phyloP scores from a whole-genome alignment of 2,329 filamentous ascomycete genomes.

The Chrysoporthe puriensis region DNA sequence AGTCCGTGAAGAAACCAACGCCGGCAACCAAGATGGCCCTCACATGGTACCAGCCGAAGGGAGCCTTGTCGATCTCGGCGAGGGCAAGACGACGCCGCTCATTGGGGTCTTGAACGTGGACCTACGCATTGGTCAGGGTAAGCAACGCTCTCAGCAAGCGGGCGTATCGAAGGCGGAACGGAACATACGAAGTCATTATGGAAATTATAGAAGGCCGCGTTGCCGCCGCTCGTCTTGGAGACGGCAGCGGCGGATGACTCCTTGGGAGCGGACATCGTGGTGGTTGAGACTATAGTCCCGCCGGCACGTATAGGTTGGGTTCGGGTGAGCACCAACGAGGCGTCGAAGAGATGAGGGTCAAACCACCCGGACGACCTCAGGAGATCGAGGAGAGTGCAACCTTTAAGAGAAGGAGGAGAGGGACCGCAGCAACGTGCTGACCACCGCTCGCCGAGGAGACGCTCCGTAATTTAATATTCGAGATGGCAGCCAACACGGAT shows the following conservation, averaged over 20 bases:
- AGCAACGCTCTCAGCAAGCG: neutral
- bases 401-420: slow-evolving; percentile 7
- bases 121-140: slow-evolving; percentile 16
- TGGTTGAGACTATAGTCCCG: slow-evolving; percentile 1
- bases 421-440: neutral
- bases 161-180: slow-evolving; percentile 41
- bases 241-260: slow-evolving; percentile 28
- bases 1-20: slow-evolving; percentile 88
- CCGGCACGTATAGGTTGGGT: neutral
- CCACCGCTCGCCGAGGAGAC: slow-evolving; percentile 11
- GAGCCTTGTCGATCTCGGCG: slow-evolving; percentile 79
- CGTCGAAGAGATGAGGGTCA: neutral
- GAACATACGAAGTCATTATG: slow-evolving; percentile 65
- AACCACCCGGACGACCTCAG: slow-evolving; percentile 4
- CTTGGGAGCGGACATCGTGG: slow-evolving; percentile 30
- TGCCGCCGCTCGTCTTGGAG: slow-evolving; percentile 63
- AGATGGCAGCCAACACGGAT: neutral
- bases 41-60: slow-evolving; percentile 84
- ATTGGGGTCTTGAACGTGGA: slow-evolving; percentile 69
- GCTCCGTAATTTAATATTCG: slow-evolving; percentile 23
- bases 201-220: slow-evolving; percentile 76
- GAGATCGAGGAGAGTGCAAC: neutral
- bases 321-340: neutral
- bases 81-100: slow-evolving; percentile 79
- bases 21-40: slow-evolving; percentile 77